phyloP scores from a whole-genome alignment of 2,329 filamentous ascomycete species.

The Aaosphaeria pasadenensis region DNA sequence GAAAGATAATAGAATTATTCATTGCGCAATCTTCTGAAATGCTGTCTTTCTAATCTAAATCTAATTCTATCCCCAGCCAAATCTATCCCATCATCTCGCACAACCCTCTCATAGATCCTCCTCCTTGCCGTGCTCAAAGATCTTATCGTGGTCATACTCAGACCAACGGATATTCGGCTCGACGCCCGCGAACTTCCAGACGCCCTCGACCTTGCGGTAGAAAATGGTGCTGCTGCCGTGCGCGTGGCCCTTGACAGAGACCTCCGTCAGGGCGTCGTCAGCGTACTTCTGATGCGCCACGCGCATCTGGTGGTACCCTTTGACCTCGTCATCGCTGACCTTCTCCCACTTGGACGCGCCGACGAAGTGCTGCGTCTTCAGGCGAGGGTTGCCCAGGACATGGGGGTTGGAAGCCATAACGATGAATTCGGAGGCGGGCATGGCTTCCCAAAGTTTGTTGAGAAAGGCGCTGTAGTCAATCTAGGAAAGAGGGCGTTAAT shows the following conservation, averaged over 20 bases:
- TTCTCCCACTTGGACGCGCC: background rate
- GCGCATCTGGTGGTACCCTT: background rate
- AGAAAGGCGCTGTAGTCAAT: slow-evolving; percentile 62
- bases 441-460: slow-evolving; percentile 42
- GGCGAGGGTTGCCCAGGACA: background rate
- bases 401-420: background rate
- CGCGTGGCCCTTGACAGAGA: slow-evolving; percentile 1
- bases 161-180: background rate
- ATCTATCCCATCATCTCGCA: too few relatives aligned
- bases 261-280: slow-evolving; percentile 27
- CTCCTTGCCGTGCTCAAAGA: background rate
- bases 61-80: too few relatives aligned
- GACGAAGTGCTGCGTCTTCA: slow-evolving; percentile 1
- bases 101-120: too few relatives aligned
- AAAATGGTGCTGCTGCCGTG: background rate
- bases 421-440: slow-evolving; percentile 24
- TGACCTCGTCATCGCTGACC: background rate
- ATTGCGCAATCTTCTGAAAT: too few relatives aligned
- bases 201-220: background rate
- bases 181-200: slow-evolving; percentile 1
- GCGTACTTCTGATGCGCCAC: background rate
- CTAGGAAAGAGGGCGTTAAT: slow-evolving; percentile 28
- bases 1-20: too few relatives aligned
- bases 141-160: background rate
- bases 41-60: too few relatives aligned